A percentile compares a stretch with the other conserved stretches of the same genome.
phyloP scores from a whole-genome alignment of 2,329 filamentous ascomycete species.

The Calonectria fujianensis region DNA sequence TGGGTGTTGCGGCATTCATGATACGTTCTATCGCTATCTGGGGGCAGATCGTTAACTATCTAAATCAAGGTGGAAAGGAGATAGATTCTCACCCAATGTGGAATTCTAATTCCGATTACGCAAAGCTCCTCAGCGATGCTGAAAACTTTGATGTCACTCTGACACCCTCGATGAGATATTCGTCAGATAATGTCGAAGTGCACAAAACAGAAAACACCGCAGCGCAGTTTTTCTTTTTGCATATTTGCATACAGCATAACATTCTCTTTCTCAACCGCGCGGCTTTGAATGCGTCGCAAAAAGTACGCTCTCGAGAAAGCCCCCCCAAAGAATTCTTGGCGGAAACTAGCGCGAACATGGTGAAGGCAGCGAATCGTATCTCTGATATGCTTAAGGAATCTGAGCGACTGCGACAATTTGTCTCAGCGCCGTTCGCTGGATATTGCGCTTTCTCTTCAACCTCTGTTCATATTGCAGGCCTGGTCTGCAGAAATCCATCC shows the following conservation, averaged over 20 bases:
- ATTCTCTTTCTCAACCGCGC: slow-evolving; percentile 93
- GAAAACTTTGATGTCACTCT: slow-evolving; percentile 82
- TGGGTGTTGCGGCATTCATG: slow-evolving; percentile 95
- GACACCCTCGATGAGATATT: slow-evolving; percentile 84
- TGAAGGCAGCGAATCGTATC: slow-evolving; percentile 90
- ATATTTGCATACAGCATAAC: slow-evolving; percentile 92
- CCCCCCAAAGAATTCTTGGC: slow-evolving; percentile 87
- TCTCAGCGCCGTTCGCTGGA: slow-evolving; percentile 93
- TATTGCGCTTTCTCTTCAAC: slow-evolving; percentile 96
- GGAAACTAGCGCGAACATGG: slow-evolving; percentile 83
- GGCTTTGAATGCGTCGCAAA: slow-evolving; percentile 80
- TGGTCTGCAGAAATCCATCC: slow-evolving; percentile 87
- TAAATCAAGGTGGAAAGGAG: slow-evolving; percentile 92
- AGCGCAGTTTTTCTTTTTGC: slow-evolving; percentile 94
- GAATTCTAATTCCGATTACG: slow-evolving; percentile 86
- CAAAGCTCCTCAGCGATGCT: slow-evolving; percentile 80
- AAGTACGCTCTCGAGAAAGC: slow-evolving; percentile 78
- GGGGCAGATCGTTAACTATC: slow-evolving; percentile 91
- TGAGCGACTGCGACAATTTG: slow-evolving; percentile 79
- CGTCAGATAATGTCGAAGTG: slow-evolving; percentile 85
- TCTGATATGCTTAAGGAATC: slow-evolving; percentile 89
- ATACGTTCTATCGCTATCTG: slow-evolving; percentile 90
- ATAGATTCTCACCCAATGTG: slow-evolving; percentile 86
- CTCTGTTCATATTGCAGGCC: slow-evolving; percentile 94
- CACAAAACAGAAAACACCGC: slow-evolving; percentile 90